phyloP scores from a whole-genome alignment of 2,329 filamentous ascomycete species.

The Hymenoscyphus infarciens region DNA sequence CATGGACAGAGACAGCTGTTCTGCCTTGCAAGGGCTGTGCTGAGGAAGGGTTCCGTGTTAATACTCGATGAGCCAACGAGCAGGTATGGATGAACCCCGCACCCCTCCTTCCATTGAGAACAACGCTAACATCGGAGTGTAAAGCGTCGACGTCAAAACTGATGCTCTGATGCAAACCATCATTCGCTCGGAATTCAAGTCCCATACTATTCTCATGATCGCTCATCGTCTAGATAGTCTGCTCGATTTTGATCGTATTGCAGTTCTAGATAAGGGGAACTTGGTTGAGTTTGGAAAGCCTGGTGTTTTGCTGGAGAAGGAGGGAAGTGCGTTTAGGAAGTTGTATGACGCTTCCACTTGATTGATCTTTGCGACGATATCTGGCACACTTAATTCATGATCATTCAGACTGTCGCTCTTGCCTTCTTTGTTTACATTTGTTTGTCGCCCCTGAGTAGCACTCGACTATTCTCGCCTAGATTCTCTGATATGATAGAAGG shows the following conservation, averaged over 20 bases:
- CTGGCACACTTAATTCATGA: too few species aligned
- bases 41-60: conserved; percentile 39
- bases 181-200: conserved; percentile 47
- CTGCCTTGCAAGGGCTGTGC: conserved; percentile 45
- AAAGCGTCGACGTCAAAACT: conserved; percentile 31
- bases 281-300: conserved; percentile 9
- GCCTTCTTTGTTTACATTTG: too few species aligned
- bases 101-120: background rate
- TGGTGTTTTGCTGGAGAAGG: background rate
- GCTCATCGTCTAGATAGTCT: conserved; percentile 42
- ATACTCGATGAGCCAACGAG: conserved; percentile 43
- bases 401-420: too few species aligned
- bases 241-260: conserved; percentile 39
- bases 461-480: too few species aligned
- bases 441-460: too few species aligned
- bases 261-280: conserved; percentile 6
- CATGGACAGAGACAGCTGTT: conserved; percentile 49
- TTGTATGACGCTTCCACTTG: background rate
- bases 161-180: conserved; percentile 34
- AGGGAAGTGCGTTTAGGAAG: background rate
- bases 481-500: too few species aligned
- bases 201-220: conserved; percentile 48
- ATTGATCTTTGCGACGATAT: background rate
- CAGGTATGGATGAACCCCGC: conserved; percentile 34
- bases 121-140: background rate